These are phyloP conservation scores for Penicillium oxalicum DNA, from an alignment of 2,329 filamentous ascomycete genomes.

Conservation along the genomic window DNA sequence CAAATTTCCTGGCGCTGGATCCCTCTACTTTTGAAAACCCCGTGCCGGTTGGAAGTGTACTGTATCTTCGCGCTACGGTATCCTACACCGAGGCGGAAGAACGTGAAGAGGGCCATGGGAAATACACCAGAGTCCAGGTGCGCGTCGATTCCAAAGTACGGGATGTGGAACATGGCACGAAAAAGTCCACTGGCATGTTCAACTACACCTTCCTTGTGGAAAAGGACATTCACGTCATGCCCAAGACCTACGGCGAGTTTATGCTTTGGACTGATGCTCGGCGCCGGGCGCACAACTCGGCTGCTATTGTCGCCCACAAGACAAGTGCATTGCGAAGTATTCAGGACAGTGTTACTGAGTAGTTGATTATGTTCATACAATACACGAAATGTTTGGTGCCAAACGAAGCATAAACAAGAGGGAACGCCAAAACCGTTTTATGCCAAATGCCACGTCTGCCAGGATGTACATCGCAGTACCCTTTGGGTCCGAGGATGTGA, in stretches of 20 bases:
- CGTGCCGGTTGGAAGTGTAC: slow-evolving; percentile 66
- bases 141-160: slow-evolving; percentile 66
- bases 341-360: slow-evolving; percentile 38
- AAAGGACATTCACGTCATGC: slow-evolving; percentile 60
- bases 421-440: too few relatives aligned
- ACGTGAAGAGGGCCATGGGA: slow-evolving; percentile 41
- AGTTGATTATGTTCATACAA: slow-evolving; percentile 4
- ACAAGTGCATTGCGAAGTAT: slow-evolving; percentile 30
- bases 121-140: slow-evolving; percentile 61
- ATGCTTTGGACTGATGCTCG: slow-evolving; percentile 61
- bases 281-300: slow-evolving; percentile 50
- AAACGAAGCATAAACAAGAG: too few relatives aligned
- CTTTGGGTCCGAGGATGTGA: too few relatives aligned
- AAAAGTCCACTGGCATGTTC: slow-evolving; percentile 66
- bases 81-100: slow-evolving; percentile 63
- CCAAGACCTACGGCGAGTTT: slow-evolving; percentile 57
- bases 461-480: too few relatives aligned
- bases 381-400: too few relatives aligned
- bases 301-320: slow-evolving; percentile 36
- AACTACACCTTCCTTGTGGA: slow-evolving; percentile 68
- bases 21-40: slow-evolving; percentile 70
- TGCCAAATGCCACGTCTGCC: too few relatives aligned
- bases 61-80: slow-evolving; percentile 67
- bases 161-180: slow-evolving; percentile 63
- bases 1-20: slow-evolving; percentile 66